Evolutionary conservation across 75 land plant genomes (phyloP).

Genomic region (Selaginella moellendorffii): DNA sequence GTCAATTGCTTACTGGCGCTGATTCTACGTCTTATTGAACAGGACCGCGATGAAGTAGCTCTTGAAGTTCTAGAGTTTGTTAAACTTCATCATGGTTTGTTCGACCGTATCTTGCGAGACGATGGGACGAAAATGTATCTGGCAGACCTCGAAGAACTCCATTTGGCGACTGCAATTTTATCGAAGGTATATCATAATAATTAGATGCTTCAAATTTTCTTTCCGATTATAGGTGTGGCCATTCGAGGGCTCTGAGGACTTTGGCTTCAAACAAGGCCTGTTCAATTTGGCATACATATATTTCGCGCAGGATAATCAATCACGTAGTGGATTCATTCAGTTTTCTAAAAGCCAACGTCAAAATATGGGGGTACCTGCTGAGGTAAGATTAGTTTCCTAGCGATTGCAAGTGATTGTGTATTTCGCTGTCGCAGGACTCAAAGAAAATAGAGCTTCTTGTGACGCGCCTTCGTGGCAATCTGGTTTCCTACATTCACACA

Average conservation of each 20-base stretch:
- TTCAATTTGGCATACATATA: slow-evolving; percentile 41
- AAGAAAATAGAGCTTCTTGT: slow-evolving; percentile 43
- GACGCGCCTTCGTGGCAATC: slow-evolving; percentile 43
- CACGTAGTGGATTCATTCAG: slow-evolving; percentile 21
- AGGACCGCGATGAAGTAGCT: slow-evolving; percentile 72
- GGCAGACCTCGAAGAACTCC: slow-evolving; percentile 46
- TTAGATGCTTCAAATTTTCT: no score
- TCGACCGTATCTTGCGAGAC: slow-evolving; percentile 54
- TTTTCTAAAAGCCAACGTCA: slow-evolving; percentile 19
- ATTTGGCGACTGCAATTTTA: slow-evolving; percentile 60
- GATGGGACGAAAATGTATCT: slow-evolving; percentile 44
- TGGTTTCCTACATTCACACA: slow-evolving; percentile 59
- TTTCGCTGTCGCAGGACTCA: slow-evolving; percentile 26
- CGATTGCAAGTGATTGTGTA: neutral
- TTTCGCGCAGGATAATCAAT: slow-evolving; percentile 36
- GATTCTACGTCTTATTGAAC: no score
- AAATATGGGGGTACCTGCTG: slow-evolving; percentile 13
- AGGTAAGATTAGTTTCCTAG: slow-evolving; percentile 26
- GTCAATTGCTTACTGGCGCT: neutral
- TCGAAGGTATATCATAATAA: slow-evolving; percentile 48
- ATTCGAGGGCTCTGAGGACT: slow-evolving; percentile 62
- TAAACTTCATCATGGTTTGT: slow-evolving; percentile 47
- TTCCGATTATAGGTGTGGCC: slow-evolving; percentile 69
- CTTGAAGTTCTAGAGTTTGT: slow-evolving; percentile 67
- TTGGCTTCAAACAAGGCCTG: slow-evolving; percentile 64